A percentile compares a stretch with the other conserved stretches of the same genome.
Conservation (phyloP, 352 stramenopile species). For the Phytophthora fragariaefolia region DNA sequence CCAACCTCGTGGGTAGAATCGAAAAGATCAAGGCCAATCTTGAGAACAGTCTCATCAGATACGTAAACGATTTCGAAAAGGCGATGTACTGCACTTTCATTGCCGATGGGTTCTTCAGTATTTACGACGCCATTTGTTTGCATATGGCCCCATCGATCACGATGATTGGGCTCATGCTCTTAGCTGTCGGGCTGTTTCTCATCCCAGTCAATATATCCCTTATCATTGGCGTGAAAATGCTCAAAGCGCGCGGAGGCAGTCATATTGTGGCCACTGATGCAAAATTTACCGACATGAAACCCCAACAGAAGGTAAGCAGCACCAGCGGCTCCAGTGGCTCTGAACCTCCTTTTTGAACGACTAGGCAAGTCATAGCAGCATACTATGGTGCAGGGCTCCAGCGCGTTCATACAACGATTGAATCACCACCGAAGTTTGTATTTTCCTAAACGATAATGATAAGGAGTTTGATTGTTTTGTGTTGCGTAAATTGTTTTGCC, state of each 20-base stretch:
- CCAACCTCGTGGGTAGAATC: slow-evolving; percentile 36
- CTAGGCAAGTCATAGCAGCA: too few relatives aligned
- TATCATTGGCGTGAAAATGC: slow-evolving; percentile 62
- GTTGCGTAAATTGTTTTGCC: too few relatives aligned
- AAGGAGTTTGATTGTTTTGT: too few relatives aligned
- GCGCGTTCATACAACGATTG: not conserved
- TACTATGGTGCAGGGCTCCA: not conserved
- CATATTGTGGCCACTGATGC: not conserved
- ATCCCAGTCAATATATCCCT: slow-evolving; percentile 66
- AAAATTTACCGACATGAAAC: slow-evolving; percentile 2
- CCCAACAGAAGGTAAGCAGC: not conserved
- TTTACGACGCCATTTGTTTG: slow-evolving; percentile 57
- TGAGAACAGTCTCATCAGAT: slow-evolving; percentile 52
- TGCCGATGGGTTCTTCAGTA: slow-evolving; percentile 42
- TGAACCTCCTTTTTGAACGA: not conserved
- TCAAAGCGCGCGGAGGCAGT: slow-evolving; percentile 49
- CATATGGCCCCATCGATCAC: slow-evolving; percentile 62
- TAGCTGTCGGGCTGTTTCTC: slow-evolving; percentile 58
- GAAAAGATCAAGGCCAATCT: slow-evolving; percentile 48
- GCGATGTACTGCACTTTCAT: slow-evolving; percentile 71
- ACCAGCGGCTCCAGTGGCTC: not conserved
- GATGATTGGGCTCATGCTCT: slow-evolving; percentile 76
- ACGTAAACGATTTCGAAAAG: slow-evolving; percentile 57
- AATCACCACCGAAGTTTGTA: too few relatives aligned
- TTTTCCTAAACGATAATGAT: too few relatives aligned